Evolutionary conservation across 2,329 filamentous ascomycete genomes (phyloP).

Genomic region (Xylariaceae sp.): DNA sequence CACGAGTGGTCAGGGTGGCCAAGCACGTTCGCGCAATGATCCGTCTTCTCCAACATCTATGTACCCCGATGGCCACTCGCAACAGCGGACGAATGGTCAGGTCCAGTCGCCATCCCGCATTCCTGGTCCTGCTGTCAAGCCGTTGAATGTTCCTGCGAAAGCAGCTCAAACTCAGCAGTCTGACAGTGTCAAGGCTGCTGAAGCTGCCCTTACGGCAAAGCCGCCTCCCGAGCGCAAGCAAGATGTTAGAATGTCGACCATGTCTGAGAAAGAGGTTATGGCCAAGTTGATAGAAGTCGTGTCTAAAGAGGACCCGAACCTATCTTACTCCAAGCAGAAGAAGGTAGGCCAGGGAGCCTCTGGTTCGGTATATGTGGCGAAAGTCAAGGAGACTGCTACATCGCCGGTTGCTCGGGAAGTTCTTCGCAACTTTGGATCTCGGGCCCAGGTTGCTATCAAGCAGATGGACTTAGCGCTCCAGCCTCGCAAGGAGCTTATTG

Average conservation of each 20-base stretch:
- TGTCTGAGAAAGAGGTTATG: constrained; percentile 98
- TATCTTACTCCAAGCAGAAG: constrained; percentile 98
- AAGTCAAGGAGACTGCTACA: constrained; percentile 82
- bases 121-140: constrained; percentile 66
- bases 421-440: constrained; percentile 70
- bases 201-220: constrained; percentile 83
- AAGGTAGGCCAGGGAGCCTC: constrained; percentile 99
- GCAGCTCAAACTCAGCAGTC: constrained; percentile 45
- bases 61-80: constrained; percentile 48
- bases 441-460: constrained; percentile 94
- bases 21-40: constrained; percentile 41
- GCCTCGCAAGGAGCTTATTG: constrained; percentile 94
- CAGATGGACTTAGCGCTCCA: constrained; percentile 99
- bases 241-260: constrained; percentile 96
- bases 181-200: constrained; percentile 81
- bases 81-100: constrained; percentile 44
- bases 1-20: constrained; percentile 38
- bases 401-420: constrained; percentile 75
- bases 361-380: constrained; percentile 95
- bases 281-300: constrained; percentile 89
- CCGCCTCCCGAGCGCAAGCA: constrained; percentile 71
- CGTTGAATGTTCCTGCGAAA: constrained; percentile 71
- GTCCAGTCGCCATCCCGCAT: constrained; percentile 44
- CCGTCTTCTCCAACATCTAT: constrained; percentile 50
- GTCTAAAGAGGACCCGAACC: constrained; percentile 87